Percentiles rank a stretch among this genome's conserved stretches.
These are phyloP conservation scores for Apocynum venetum DNA, from an alignment of 257 asterid genomes.

Conservation along the genomic window DNA sequence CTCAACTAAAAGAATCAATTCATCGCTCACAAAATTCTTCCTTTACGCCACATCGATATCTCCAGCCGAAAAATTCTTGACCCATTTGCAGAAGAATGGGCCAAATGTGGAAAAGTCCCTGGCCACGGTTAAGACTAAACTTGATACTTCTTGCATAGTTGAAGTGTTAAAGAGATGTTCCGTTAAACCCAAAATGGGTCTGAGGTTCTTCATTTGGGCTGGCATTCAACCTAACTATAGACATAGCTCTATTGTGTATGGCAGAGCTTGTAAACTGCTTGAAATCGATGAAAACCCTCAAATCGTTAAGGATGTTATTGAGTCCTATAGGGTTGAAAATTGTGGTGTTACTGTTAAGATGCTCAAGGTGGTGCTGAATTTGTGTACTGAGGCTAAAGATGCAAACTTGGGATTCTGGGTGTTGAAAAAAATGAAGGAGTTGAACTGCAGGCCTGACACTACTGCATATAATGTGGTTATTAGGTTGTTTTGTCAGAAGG, in stretches of 20 bases:
- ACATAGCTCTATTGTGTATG: conserved; percentile 49
- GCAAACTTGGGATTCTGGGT: conserved; percentile 65
- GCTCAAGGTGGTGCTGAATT: conserved; percentile 67
- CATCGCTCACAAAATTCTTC: conserved; percentile 15
- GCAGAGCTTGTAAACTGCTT: conserved; percentile 56
- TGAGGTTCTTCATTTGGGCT: conserved; percentile 89
- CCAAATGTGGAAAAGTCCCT: conserved; percentile 50
- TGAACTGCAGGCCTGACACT: conserved; percentile 61
- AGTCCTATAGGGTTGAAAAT: conserved; percentile 49
- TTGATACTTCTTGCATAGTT: conserved; percentile 49
- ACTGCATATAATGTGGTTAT: conserved; percentile 69
- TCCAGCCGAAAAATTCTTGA: conserved; percentile 45
- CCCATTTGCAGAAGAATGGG: conserved; percentile 41
- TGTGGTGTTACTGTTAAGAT: conserved; percentile 42
- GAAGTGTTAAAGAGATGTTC: conserved; percentile 55
- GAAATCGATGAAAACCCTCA: conserved; percentile 43
- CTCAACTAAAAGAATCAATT: conserved; percentile 21
- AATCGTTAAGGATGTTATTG: conserved; percentile 43
- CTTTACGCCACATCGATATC: conserved; percentile 37
- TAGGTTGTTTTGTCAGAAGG: conserved; percentile 50
- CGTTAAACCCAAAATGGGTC: conserved; percentile 53
- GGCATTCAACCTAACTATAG: conserved; percentile 62
- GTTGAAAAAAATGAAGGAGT: conserved; percentile 74
- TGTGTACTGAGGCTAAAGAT: conserved; percentile 75
- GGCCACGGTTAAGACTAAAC: conserved; percentile 36